Percentiles rank a stretch among this genome's conserved stretches.
Conservation (phyloP, 2,329 filamentous ascomycete species). For the Trichophyton mentagrophytes region DNA sequence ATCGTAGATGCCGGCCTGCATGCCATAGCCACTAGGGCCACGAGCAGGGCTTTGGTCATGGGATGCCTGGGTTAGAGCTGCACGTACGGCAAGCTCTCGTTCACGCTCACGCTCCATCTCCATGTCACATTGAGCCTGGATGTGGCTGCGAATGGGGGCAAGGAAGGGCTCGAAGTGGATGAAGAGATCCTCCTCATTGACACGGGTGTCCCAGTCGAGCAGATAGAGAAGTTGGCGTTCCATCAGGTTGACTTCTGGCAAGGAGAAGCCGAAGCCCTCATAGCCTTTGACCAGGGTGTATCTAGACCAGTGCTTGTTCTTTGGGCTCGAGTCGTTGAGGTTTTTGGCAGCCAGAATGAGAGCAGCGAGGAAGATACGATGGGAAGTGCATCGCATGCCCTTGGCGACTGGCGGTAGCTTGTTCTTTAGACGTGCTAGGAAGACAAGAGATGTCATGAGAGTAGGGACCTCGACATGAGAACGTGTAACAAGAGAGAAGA, state of each 20-base stretch:
- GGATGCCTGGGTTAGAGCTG: conserved; percentile 4
- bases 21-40: not conserved
- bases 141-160: conserved; percentile 56
- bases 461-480: conserved; percentile 97
- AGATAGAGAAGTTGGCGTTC: conserved; percentile 96
- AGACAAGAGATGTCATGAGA: conserved; percentile 92
- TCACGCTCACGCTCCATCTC: conserved; percentile 7
- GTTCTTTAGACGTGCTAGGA: conserved; percentile 70
- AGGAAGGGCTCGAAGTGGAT: conserved; percentile 79
- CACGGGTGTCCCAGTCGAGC: conserved; percentile 84
- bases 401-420: conserved; percentile 88
- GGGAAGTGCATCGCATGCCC: conserved; percentile 89
- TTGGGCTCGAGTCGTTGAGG: conserved; percentile 93
- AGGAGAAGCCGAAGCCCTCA: conserved; percentile 75
- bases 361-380: conserved; percentile 81
- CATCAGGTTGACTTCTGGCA: conserved; percentile 97
- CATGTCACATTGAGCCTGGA: conserved; percentile 9
- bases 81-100: conserved; percentile 4
- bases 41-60: conserved; percentile 7
- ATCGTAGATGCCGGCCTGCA: conserved; percentile 15
- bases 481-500: conserved; percentile 74
- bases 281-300: conserved; percentile 68
- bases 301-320: conserved; percentile 99
- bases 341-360: conserved; percentile 73
- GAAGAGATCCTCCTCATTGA: conserved; percentile 75